Conservation (phyloP, 129 eudicot genomes). For the Lonicera japonica region DNA sequence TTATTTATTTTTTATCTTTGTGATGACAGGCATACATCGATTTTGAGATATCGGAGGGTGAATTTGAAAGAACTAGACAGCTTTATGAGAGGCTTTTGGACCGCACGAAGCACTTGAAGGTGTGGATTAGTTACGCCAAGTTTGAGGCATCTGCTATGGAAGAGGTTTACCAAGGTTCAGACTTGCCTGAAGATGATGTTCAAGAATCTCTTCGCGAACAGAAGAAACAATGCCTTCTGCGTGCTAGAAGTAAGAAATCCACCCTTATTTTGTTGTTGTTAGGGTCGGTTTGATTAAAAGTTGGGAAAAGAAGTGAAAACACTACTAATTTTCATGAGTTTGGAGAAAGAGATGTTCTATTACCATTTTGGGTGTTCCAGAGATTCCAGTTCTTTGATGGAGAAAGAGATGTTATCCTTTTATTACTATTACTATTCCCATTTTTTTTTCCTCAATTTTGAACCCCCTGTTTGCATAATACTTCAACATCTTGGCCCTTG, state of each 20-base stretch:
- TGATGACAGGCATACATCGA: conserved; percentile 79
- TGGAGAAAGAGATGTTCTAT: too few relatives aligned
- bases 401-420: too few relatives aligned
- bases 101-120: conserved; percentile 85
- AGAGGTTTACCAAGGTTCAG: too few relatives aligned
- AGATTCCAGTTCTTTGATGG: too few relatives aligned
- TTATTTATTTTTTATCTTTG: background rate
- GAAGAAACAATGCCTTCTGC: conserved; percentile 50
- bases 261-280: conserved; percentile 7
- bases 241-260: conserved; percentile 62
- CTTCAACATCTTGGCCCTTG: too few relatives aligned
- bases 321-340: too few relatives aligned
- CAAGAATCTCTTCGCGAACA: conserved; percentile 23
- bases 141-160: conserved; percentile 90
- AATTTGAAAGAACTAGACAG: conserved; percentile 73
- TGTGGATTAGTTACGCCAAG: conserved; percentile 88
- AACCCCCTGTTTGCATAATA: too few relatives aligned
- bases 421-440: background rate
- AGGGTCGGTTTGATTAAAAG: too few relatives aligned
- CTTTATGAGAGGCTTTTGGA: conserved; percentile 86
- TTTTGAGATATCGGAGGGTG: conserved; percentile 80
- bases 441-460: too few relatives aligned
- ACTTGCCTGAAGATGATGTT: conserved; percentile 33
- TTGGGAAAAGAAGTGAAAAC: too few relatives aligned
- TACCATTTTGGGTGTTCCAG: too few relatives aligned